Evolutionary conservation across 106 monocot species (phyloP), one percentile per base, ranked within the genome.

Genomic region (Apostasia ramifera): DNA sequence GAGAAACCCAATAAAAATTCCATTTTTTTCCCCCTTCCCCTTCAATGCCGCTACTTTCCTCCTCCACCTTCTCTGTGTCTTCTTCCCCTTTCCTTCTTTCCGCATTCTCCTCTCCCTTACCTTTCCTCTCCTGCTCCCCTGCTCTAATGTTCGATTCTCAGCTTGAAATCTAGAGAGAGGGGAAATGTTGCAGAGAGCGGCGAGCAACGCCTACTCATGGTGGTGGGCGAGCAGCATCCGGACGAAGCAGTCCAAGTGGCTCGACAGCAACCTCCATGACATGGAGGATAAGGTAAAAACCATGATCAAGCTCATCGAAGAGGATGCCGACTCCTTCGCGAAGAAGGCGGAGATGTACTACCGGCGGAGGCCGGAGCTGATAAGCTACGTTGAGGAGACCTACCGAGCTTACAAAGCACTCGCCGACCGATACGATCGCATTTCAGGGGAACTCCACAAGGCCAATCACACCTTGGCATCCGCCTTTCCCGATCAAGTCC

Each of bases 221-320:
- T 91, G 94, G 94, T 91, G 88, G 94, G 94, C 91, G 40, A 91
- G 94, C 70, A 83, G 91, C 76, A 88, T 95, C 73, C 53, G 94
- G 10, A 91, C 91, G 69, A 91, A 81, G 70, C 94, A 95, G 55
- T 95, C 94, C 57, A 91, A 88, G 75, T 94, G 94, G 94, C 94
- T 94, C 13, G 90, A 91, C 67, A 75, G 81, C 75, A 81, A 85
- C 69, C 85, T 94, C 66, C 81, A 88, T 26, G 77, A 77, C 11
- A 77, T 77, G 77, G 77, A 77, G 44, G 77, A 65, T 57, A 77
- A 49, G 77, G 77, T 77, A 6, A 71, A 66, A 50, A 10, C 71
- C 65, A 77, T 70, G 64, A 66, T 66, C 13, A 77, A 77, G 71
- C 71, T 77, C 41, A 82, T 72, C 7, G 78, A 79, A 3, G 66